Evolutionary conservation across 768 basidiomycete genomes (phyloP), one percentile per base, ranked within the genome.

Genomic region (Boletus sp.): DNA sequence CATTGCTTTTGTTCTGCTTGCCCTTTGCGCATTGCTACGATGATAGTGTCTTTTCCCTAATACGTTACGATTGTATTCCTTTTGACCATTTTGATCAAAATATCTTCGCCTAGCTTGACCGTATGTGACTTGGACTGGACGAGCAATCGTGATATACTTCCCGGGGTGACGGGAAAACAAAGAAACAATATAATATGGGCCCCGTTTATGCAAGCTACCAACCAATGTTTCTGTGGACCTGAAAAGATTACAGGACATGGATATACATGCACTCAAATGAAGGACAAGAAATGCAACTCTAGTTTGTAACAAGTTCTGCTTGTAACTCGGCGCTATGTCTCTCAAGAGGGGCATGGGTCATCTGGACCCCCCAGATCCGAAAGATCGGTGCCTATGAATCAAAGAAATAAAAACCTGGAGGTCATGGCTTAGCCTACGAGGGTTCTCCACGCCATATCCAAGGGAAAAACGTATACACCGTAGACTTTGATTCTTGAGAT

Each of bases 11-110:
- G 34, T 55, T 52, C 45, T 54, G 17, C 47, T 45, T 51, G 30
- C 32, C 53, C 29, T 32, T 53, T 17, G 34, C 10, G 45, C 54
- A 53, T 52, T 61, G 59, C 65, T 66, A 51, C 42, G 33, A 48
- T 33, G 50, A 57, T 57, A 61, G 34, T 58, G 49, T 43, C 34
- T 46, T 54, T 48, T 37, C 40, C 25, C 37, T 63, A 64, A 60
- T 66, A 55, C 41, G 49, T 60, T 61, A 57, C 38, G 65, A 54
- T 42, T 64, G 54, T 66, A 66, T 44, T 54, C 54, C 47, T 51
- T 55, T 47, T 50, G 29, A 40, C 34, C 10, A 39, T 30, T 32
- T 51, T 47, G 56, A 51, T 30, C 27, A 30, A 40, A 15, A 50
- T 50, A 56, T 50, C 45, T 48, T 53, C 27, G 3, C 17, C 17